These are phyloP conservation scores for Phytopythium delawarense DNA, from an alignment of 352 stramenopile genomes.

Conservation along the genomic window DNA sequence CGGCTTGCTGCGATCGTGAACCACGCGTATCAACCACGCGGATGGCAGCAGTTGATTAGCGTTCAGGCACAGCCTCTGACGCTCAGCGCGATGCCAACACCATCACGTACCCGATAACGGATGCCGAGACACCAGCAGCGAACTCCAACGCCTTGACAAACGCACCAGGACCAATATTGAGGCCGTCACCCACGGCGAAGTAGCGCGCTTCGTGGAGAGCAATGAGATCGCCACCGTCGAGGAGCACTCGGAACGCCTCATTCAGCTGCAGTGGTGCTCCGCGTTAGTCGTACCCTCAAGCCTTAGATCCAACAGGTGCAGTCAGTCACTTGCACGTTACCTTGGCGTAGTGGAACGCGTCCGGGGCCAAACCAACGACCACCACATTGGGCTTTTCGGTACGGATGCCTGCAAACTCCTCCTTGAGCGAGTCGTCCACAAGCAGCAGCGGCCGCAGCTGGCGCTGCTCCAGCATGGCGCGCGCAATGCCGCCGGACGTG, in stretches of 20 bases:
- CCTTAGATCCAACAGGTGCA: no score
- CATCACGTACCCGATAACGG: constrained; percentile 34
- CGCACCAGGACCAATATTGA: constrained; percentile 47
- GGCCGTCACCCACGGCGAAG: constrained; percentile 38
- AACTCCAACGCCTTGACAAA: constrained; percentile 59
- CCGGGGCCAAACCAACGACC: constrained; percentile 45
- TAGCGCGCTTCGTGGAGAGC: constrained; percentile 51
- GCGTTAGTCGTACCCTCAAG: not conserved
- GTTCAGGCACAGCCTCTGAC: no score
- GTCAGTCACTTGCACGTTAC: constrained; percentile 10
- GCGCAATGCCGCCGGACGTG: constrained; percentile 39
- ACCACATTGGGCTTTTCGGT: constrained; percentile 43
- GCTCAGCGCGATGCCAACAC: not conserved
- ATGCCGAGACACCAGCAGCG: constrained; percentile 31
- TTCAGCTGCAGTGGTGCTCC: constrained; percentile 28
- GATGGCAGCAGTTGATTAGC: not conserved
- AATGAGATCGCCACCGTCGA: constrained; percentile 45
- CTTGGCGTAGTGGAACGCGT: constrained; percentile 56
- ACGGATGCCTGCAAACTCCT: constrained; percentile 39
- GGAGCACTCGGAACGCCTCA: constrained; percentile 43
- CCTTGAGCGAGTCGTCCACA: constrained; percentile 35
- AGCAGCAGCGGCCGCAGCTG: constrained; percentile 42
- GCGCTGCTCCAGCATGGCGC: constrained; percentile 28
- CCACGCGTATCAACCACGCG: not conserved
- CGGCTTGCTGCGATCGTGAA: constrained; percentile 30